Conservation (phyloP, 306 rosid species). For the Cucumis cinereus region DNA sequence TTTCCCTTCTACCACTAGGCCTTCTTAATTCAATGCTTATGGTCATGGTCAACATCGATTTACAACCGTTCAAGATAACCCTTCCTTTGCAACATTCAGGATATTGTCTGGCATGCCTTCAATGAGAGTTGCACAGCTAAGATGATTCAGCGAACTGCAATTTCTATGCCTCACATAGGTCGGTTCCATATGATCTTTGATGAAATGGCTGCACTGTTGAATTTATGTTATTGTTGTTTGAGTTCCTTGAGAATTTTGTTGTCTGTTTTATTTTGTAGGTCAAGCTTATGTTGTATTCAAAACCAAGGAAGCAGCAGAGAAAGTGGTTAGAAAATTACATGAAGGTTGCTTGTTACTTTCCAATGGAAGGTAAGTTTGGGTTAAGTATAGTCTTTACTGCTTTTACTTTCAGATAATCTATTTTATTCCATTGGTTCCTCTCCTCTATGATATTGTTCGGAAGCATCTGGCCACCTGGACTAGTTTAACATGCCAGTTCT, state of each 20-base stretch:
- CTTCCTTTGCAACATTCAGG: constrained; percentile 27
- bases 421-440: background rate
- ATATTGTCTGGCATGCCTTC: constrained; percentile 50
- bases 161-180: constrained; percentile 68
- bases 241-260: background rate
- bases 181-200: background rate
- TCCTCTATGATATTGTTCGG: background rate
- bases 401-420: background rate
- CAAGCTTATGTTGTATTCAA: constrained; percentile 69
- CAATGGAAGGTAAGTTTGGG: constrained; percentile 62
- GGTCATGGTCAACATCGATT: too few species aligned
- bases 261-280: constrained; percentile 31
- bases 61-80: background rate
- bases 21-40: background rate
- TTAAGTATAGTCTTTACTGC: background rate
- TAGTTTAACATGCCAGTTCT: background rate
- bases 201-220: background rate
- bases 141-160: constrained; percentile 51
- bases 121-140: constrained; percentile 58
- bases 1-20: background rate
- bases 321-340: constrained; percentile 36
- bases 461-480: background rate
- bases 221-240: background rate
- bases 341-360: constrained; percentile 58
- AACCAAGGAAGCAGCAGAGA: constrained; percentile 51